Evolutionary conservation across 2,329 filamentous ascomycete species (phyloP).

Genomic region (Sporothrix sp.): DNA sequence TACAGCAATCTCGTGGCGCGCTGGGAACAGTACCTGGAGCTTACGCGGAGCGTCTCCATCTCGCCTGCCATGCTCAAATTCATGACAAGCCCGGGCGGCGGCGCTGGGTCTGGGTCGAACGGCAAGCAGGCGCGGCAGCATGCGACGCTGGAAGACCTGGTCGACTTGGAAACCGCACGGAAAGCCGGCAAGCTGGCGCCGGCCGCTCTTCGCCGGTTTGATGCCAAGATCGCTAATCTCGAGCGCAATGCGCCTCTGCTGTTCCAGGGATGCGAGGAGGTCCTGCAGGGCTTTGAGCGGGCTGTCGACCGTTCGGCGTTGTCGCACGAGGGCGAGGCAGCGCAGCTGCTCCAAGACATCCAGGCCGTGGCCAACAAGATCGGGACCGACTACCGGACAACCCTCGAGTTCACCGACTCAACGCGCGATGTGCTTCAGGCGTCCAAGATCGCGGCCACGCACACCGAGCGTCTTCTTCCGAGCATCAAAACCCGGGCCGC

Average conservation of each 20-base stretch:
- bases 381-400: slow-evolving; percentile 71
- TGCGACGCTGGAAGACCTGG: slow-evolving; percentile 61
- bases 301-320: slow-evolving; percentile 44
- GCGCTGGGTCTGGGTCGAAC: slow-evolving; percentile 27
- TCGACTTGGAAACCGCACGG: slow-evolving; percentile 63
- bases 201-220: slow-evolving; percentile 49
- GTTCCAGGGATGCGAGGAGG: slow-evolving; percentile 48
- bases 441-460: slow-evolving; percentile 53
- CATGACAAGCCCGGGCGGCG: slow-evolving; percentile 43
- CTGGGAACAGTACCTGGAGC: slow-evolving; percentile 59
- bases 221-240: slow-evolving; percentile 48
- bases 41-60: slow-evolving; percentile 55
- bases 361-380: slow-evolving; percentile 81
- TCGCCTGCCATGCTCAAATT: slow-evolving; percentile 56
- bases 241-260: slow-evolving; percentile 51
- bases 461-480: slow-evolving; percentile 53
- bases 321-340: slow-evolving; percentile 52
- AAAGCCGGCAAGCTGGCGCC: slow-evolving; percentile 59
- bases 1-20: slow-evolving; percentile 52
- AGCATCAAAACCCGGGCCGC: slow-evolving; percentile 44
- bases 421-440: slow-evolving; percentile 50
- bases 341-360: slow-evolving; percentile 70
- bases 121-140: slow-evolving; percentile 33
- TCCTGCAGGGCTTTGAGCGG: slow-evolving; percentile 55
- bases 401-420: slow-evolving; percentile 57